Base-by-base conservation (phyloP, 345 rosid species). In the Conringia planisiliqua region DNA sequence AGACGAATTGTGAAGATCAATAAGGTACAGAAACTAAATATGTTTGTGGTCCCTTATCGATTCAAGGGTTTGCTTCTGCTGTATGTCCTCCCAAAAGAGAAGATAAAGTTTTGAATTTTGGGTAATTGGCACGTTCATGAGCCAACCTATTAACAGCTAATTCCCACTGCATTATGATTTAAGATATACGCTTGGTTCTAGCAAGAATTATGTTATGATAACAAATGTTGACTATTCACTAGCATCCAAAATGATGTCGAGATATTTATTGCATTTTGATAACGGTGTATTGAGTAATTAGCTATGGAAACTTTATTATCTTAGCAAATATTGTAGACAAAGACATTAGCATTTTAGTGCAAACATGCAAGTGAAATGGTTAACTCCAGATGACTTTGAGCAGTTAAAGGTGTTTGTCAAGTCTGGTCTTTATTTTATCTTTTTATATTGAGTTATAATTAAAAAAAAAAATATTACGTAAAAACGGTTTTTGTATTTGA, bases 101-200 rank as follows among this genome's bases (percentile, higher is more conserved):
- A 55, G 52, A 33, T 40, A 62, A 63, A 63, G 36, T 70, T 63
- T 44, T 35, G 35, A 43, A 52, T 22, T 77, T 64, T 63, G 58
- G 76, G 65, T 63, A 55, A 70, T 38, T 46, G 52, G 67, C 76
- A 77, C 47, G 72, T 77, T 77, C 75, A 55, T 43, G 43, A 62
- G 66, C 75, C 80, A 76, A 62, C 80, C 26, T 55, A 33, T 55
- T 71, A 76, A 71, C 76, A 77, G 80, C 68, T 71, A 65, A 71
- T 44, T 40, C 67, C 62, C 76, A 71, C 71, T 63, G 44, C 54
- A 47, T 35, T 32, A 56, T 56, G 46, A n/a, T 35, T 18, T 47
- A 26, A 24, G 29, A 26, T 13, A 55, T 47, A 62, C 64, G 51
- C n/a, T 54, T 43, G 5, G 24, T 51, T 24, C 65, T 46, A 35